Percentiles rank a stretch among this genome's conserved stretches.
Conservation (phyloP, 2,329 filamentous ascomycete species). For the Pseudogymnoascus verrucosus region DNA sequence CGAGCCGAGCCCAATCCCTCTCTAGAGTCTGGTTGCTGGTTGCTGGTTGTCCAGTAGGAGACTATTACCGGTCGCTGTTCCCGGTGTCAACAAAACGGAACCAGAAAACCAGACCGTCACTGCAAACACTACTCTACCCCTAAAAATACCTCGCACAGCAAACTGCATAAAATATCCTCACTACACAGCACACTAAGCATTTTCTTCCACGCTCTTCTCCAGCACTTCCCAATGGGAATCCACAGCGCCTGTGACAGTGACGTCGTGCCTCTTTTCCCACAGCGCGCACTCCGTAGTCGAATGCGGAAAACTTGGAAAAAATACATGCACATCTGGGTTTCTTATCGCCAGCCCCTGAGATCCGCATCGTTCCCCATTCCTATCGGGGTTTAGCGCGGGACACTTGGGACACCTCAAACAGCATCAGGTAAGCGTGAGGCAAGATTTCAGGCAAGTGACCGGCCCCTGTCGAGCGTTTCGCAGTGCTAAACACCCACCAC, state of each 20-base stretch:
- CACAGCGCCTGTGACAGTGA: not conserved
- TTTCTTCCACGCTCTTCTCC: not conserved
- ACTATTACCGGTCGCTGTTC: not conserved
- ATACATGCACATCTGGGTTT: not conserved
- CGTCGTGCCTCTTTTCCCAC: not conserved
- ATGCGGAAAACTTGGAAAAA: slow-evolving; percentile 6
- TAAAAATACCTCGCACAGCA: not conserved
- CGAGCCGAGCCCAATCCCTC: too few relatives aligned
- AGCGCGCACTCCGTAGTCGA: not conserved
- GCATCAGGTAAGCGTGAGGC: not conserved
- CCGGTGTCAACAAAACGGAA: slow-evolving; percentile 1
- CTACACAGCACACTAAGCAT: not conserved
- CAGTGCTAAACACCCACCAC: not conserved
- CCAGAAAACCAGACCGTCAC: not conserved
- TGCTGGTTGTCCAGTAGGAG: too few relatives aligned
- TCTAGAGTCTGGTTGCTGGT: too few relatives aligned
- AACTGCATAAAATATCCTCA: not conserved
- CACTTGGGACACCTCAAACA: not conserved
- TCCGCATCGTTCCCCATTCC: not conserved
- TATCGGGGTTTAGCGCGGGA: not conserved
- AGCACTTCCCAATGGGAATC: not conserved
- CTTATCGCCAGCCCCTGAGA: slow-evolving; percentile 6
- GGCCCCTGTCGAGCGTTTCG: not conserved
- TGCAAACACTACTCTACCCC: not conserved
- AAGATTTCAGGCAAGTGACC: not conserved